phyloP scores from a whole-genome alignment of 2,329 filamentous ascomycete genomes.

The Sporothrix variecibatus region DNA sequence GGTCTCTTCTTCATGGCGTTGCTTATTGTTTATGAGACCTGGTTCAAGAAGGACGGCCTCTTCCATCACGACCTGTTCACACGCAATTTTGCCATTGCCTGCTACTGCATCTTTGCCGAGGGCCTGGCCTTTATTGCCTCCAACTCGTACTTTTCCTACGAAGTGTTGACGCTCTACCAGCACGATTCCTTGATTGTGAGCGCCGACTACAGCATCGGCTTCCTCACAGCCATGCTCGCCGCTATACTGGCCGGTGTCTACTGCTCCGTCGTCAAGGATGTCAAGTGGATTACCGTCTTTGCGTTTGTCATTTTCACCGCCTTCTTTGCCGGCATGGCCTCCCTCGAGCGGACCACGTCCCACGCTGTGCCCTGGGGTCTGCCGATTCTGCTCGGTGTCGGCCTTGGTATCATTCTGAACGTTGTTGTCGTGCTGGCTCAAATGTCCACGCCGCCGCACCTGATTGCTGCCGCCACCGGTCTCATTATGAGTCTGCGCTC shows the following conservation, averaged over 20 bases:
- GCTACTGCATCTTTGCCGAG: background rate
- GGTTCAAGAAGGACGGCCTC: constrained; percentile 2
- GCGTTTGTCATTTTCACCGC: background rate
- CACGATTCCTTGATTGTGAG: background rate
- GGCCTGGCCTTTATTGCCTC: background rate
- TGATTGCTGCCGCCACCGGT: background rate
- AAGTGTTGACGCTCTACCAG: background rate
- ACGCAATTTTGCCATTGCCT: background rate
- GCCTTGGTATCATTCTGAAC: background rate
- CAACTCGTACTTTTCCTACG: constrained; percentile 1
- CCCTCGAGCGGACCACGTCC: background rate
- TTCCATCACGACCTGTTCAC: background rate
- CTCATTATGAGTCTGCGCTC: background rate
- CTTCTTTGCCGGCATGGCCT: background rate
- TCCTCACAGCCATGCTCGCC: background rate
- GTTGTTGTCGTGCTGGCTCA: background rate
- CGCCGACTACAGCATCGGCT: background rate
- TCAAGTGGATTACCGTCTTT: background rate
- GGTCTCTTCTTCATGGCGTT: background rate
- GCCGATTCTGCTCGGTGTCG: background rate
- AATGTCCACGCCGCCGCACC: background rate
- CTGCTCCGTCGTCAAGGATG: background rate
- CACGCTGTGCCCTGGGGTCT: background rate
- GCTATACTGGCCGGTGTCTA: background rate
- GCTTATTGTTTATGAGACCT: background rate